Evolutionary conservation across 1,284 basidiomycete species (phyloP).

Genomic region (Schizophyllum commune): DNA sequence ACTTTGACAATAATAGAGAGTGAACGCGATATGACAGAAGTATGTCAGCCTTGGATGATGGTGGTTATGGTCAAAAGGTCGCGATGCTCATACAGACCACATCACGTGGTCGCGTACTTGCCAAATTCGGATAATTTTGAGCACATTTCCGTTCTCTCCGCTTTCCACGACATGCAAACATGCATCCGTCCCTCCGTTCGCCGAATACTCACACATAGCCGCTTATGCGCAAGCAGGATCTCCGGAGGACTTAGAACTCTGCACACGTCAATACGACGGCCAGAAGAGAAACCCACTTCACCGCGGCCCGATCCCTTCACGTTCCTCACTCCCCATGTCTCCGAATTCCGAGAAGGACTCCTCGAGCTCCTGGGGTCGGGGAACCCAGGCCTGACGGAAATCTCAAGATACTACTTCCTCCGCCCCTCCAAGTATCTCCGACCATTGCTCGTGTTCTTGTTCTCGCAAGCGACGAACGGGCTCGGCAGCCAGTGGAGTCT

Average conservation of each 20-base stretch:
- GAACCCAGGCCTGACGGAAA: conserved; percentile 80
- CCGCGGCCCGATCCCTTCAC: background rate
- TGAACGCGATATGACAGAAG: too few relatives aligned
- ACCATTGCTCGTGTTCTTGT: conserved; percentile 86
- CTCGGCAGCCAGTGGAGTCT: conserved; percentile 58
- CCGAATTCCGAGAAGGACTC: background rate
- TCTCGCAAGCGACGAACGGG: conserved; percentile 90
- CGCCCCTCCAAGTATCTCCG: conserved; percentile 87
- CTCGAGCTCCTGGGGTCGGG: conserved; percentile 81
- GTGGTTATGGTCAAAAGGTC: background rate
- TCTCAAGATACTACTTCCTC: conserved; percentile 92
- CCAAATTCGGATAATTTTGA: background rate
- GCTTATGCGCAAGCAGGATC: background rate
- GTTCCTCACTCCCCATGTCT: background rate
- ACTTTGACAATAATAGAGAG: too few relatives aligned
- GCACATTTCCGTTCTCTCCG: background rate
- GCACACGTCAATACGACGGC: background rate
- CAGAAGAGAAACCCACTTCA: background rate
- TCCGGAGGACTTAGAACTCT: background rate
- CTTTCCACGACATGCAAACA: background rate
- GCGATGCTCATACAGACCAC: background rate
- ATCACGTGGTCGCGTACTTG: background rate
- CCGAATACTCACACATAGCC: background rate
- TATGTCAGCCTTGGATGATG: background rate
- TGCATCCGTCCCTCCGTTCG: background rate